A percentile compares a stretch with the other conserved stretches of the same genome.
Conservation (phyloP, 495 filamentous ascomycete genomes). For the Chaetomium cochliodes region DNA sequence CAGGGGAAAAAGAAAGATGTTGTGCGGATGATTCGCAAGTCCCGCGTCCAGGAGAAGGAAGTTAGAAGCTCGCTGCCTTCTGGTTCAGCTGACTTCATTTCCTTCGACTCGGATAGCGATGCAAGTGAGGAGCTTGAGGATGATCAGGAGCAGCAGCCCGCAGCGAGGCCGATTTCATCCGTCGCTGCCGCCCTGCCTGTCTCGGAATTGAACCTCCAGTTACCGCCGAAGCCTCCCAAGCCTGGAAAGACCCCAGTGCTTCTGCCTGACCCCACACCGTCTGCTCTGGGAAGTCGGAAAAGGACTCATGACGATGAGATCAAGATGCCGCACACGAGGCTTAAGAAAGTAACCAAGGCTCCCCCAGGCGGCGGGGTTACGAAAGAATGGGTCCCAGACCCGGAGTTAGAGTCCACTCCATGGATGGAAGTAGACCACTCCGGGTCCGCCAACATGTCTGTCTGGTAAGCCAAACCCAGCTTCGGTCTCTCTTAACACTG, state of each 20-base stretch:
- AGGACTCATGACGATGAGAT: slow-evolving; percentile 69
- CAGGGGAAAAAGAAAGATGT: slow-evolving; percentile 73
- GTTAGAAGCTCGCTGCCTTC: slow-evolving; percentile 58
- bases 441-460: slow-evolving; percentile 41
- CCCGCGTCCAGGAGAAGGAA: slow-evolving; percentile 56
- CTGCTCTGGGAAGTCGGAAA: slow-evolving; percentile 52
- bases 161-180: not conserved
- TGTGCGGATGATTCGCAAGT: slow-evolving; percentile 83
- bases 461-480: slow-evolving; percentile 48
- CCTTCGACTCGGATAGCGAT: slow-evolving; percentile 64
- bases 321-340: slow-evolving; percentile 48
- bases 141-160: slow-evolving; percentile 1
- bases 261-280: slow-evolving; percentile 20
- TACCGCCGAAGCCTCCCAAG: slow-evolving; percentile 14
- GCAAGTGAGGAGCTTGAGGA: slow-evolving; percentile 27
- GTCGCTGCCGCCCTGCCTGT: not conserved
- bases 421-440: slow-evolving; percentile 59
- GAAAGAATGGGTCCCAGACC: slow-evolving; percentile 54
- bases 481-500: not conserved
- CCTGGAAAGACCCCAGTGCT: slow-evolving; percentile 8
- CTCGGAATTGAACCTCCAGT: not conserved
- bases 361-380: slow-evolving; percentile 51
- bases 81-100: slow-evolving; percentile 73
- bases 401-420: slow-evolving; percentile 51
- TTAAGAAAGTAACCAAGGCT: slow-evolving; percentile 48